phyloP scores from a whole-genome alignment of 108 stramenopile genomes.

The Nannochloropsis oceanica region DNA sequence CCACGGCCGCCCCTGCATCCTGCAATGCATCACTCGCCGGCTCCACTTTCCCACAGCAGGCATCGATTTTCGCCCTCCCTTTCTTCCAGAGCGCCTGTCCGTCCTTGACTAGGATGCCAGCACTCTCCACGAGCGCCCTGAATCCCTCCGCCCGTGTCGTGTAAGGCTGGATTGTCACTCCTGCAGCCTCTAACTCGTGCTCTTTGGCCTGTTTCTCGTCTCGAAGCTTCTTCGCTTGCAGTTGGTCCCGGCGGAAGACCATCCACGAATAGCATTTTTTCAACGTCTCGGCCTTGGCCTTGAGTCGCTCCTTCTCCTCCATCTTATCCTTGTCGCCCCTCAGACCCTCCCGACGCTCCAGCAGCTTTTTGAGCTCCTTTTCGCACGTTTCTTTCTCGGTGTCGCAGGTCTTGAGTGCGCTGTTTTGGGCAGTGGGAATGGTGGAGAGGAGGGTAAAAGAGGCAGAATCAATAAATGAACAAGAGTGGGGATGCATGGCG shows the following conservation, averaged over 20 bases:
- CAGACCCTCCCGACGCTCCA: background rate
- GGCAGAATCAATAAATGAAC: no score
- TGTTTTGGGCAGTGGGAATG: background rate
- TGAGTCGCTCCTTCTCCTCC: background rate
- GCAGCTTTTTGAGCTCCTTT: conserved; percentile 28
- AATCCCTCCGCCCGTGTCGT: background rate
- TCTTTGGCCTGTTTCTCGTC: background rate
- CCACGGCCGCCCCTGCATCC: background rate
- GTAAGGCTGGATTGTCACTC: background rate
- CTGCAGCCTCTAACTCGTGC: background rate
- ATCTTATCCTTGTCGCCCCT: background rate
- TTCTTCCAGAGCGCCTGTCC: background rate
- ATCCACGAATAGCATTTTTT: background rate
- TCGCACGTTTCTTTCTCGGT: conserved; percentile 1
- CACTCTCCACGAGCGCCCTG: conserved; percentile 15
- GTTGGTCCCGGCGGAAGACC: background rate
- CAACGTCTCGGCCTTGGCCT: background rate
- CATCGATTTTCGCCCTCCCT: background rate
- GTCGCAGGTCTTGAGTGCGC: conserved; percentile 2
- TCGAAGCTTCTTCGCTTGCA: background rate
- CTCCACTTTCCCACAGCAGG: background rate
- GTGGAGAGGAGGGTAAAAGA: no score
- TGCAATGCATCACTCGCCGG: background rate
- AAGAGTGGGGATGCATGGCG: no score
- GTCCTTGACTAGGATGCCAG: background rate